Conservation (phyloP, 495 filamentous ascomycete genomes). For the Penicillium argentinense region DNA sequence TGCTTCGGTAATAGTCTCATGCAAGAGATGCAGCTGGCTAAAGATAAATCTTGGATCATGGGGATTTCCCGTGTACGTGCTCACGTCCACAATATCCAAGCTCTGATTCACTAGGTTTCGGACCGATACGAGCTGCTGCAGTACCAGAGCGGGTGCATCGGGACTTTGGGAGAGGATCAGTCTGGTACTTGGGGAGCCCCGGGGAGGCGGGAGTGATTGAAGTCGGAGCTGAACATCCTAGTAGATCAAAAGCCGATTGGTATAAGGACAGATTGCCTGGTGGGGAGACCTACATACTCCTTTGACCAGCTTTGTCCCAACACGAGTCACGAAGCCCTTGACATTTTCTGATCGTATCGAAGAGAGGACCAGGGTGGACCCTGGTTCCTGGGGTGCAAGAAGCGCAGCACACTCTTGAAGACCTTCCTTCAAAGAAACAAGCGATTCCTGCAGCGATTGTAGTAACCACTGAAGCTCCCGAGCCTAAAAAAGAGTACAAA, state of each 20-base stretch:
- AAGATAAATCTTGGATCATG: constrained; percentile 67
- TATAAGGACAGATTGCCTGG: background rate
- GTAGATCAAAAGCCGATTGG: constrained; percentile 1
- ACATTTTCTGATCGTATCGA: constrained; percentile 85
- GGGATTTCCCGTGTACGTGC: constrained; percentile 62
- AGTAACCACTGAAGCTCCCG: constrained; percentile 89
- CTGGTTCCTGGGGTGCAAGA: constrained; percentile 76
- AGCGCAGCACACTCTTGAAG: constrained; percentile 86
- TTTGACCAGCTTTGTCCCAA: constrained; percentile 74
- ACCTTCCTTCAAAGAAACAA: constrained; percentile 75
- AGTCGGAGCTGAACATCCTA: constrained; percentile 55
- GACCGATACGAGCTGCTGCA: constrained; percentile 69
- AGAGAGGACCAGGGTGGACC: constrained; percentile 82
- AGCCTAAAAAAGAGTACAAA: constrained; percentile 46
- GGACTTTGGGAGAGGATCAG: constrained; percentile 53
- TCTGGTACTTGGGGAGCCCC: constrained; percentile 49
- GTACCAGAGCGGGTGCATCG: constrained; percentile 51
- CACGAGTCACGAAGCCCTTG: constrained; percentile 85
- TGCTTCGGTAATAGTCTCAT: constrained; percentile 74
- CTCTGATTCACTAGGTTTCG: constrained; percentile 72
- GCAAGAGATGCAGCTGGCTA: constrained; percentile 73
- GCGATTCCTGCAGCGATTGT: constrained; percentile 70
- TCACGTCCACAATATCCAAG: constrained; percentile 76
- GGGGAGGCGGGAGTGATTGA: constrained; percentile 46
- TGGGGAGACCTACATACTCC: constrained; percentile 52